Evolutionary conservation across 371 early-diverging fungal genomes (phyloP), one percentile per base, ranked within the genome.

Genomic region (Apophysomyces ossiformis): DNA sequence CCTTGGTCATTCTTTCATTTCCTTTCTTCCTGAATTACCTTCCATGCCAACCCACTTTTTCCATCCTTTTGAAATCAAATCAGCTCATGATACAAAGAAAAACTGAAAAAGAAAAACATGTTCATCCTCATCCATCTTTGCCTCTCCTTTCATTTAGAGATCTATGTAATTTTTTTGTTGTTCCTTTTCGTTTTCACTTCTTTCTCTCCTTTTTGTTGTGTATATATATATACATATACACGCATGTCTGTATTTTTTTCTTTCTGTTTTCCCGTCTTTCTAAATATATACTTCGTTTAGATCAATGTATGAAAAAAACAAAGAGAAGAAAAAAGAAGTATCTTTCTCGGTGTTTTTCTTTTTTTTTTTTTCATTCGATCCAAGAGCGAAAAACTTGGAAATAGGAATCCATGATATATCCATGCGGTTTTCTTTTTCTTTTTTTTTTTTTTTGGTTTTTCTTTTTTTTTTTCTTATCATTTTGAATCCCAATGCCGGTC

Each of bases 401-500:
- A 26, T 26, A 3, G 32, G 32, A 26, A 26, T 26, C 32, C 32
- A 26, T 26, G 32, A 26, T 26, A 26, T 26, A 26, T 26, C 32
- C 32, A 26, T 26, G 32, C 32, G 32, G 0, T 36, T 18, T 11
- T 26, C 6, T 39, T 41, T 44, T 16, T 44, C 26, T 45, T n/a
- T 16, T 47, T 37, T 63, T n/a, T 35, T 12, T 46, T 50, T 7
- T 1, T 18, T 21, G n/a, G n/a, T 26, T 15, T 39, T 21, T 61
- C 7, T 44, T 46, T 45, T 35, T 16, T 47, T 37, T 56, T 39
- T 36, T 12, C 35, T 50, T 1, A 4, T 59, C 37, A 59, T 59
- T 43, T 59, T 50, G 54, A n/a, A 21, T 50, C 54, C 80, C 80
- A 80, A 61, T 81, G 64, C 43, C 81, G 60, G 58, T 77, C 66